Evolutionary conservation across 192 early-diverging fungal genomes (phyloP), one percentile per base, ranked within the genome.

Genomic region (Spizellomyces punctatus): DNA sequence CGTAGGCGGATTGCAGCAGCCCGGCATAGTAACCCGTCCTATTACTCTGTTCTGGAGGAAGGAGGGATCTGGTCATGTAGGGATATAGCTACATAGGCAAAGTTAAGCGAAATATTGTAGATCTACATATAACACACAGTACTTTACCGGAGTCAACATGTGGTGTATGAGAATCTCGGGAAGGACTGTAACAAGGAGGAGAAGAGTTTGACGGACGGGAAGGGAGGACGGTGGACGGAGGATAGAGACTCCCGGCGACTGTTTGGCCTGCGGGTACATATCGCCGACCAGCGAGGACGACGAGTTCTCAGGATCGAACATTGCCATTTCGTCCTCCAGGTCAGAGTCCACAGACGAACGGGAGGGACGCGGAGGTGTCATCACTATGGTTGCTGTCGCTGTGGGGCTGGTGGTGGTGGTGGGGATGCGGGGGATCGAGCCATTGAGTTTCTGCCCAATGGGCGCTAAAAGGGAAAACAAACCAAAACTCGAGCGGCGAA

Each of bases 81-180:
- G 81, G 81, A 64, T 82, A 82, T 49, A 74, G 56, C 57, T 69
- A 19, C 8, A 10, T 12, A 36, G 36, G 55, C 65, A 47, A 21
- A 22, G 47, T 16, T 14, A 55, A 41, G 46, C 8, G 2, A 55
- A 67, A 9, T 52, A 12, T 10, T 55, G 48, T 66, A 36, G 8
- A 16, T 16, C n/a, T 55, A n/a, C 52, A 55, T 36, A 36, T 36
- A 36, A 36, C 27, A 36, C 27, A 36, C 1, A 36, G 27, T 36
- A 36, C 3, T 36, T 59, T 46, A 69, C 67, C 22, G 79, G 79
- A 0, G 48, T 64, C 42, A 81, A 72, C 79, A 77, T 77, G 49
- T 75, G 74, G 49, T 79, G 78, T 45, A 79, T 76, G 7, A 79
- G 44, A 54, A 76, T 72, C 54, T 79, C 71, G 8, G 71, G 71